Conservation (phyloP, 2,329 filamentous ascomycete genomes). For the Penicillium italicum region DNA sequence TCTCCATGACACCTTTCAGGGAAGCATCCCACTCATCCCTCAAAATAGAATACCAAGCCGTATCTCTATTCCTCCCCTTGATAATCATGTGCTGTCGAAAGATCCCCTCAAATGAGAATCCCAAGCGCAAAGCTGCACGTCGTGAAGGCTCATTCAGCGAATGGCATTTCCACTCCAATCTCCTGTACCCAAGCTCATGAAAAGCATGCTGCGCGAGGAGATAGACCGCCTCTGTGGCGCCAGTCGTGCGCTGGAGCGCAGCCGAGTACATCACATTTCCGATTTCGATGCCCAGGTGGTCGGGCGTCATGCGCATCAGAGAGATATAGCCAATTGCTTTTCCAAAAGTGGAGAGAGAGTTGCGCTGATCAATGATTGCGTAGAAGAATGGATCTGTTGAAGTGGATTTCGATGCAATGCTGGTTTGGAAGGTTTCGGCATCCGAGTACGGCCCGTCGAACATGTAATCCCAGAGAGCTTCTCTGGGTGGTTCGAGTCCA, state of each 20-base stretch:
- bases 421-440: slow-evolving; percentile 28
- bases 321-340: slow-evolving; percentile 44
- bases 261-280: slow-evolving; percentile 54
- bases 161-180: slow-evolving; percentile 65
- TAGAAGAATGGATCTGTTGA: slow-evolving; percentile 44
- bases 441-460: slow-evolving; percentile 34
- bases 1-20: slow-evolving; percentile 49
- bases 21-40: slow-evolving; percentile 61
- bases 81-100: slow-evolving; percentile 61
- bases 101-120: slow-evolving; percentile 58
- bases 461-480: slow-evolving; percentile 45
- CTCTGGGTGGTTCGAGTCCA: slow-evolving; percentile 15
- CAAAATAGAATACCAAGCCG: slow-evolving; percentile 58
- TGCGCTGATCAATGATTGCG: slow-evolving; percentile 41
- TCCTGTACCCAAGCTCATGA: slow-evolving; percentile 51
- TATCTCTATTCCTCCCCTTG: slow-evolving; percentile 57
- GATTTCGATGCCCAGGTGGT: slow-evolving; percentile 54
- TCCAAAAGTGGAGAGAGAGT: slow-evolving; percentile 19
- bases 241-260: slow-evolving; percentile 51
- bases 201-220: slow-evolving; percentile 55
- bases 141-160: slow-evolving; percentile 53
- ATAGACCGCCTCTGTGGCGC: slow-evolving; percentile 57
- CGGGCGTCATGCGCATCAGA: slow-evolving; percentile 48
- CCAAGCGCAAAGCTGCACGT: slow-evolving; percentile 55
- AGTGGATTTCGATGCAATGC: slow-evolving; percentile 22